Evolutionary conservation across 2,329 filamentous ascomycete genomes (phyloP).

Genomic region (Stachybotrys elegans): DNA sequence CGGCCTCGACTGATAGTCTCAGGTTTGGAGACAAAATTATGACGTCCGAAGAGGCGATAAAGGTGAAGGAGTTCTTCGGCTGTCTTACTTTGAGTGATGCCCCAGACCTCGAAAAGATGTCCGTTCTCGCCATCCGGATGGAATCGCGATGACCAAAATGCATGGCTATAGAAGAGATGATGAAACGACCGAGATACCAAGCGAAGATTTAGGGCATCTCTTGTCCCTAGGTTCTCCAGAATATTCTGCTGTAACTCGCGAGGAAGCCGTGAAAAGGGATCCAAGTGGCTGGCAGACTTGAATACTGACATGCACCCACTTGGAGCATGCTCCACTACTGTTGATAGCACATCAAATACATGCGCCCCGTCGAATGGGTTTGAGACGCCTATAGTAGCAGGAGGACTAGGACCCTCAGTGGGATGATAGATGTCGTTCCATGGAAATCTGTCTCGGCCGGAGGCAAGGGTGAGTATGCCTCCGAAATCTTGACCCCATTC

Average conservation of each 20-base stretch:
- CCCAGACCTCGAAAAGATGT: not conserved
- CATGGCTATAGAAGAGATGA: not conserved
- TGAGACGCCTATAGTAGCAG: not conserved
- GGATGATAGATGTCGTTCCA: not conserved
- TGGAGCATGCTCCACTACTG: not conserved
- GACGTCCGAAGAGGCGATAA: not conserved
- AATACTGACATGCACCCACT: not conserved
- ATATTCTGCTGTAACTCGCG: not conserved
- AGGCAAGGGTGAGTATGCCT: not conserved
- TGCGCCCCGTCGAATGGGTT: not conserved
- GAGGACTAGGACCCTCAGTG: not conserved
- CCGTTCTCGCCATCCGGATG: not conserved
- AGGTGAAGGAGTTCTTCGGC: not conserved
- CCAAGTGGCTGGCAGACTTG: not conserved
- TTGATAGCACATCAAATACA: not conserved
- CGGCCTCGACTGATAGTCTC: not conserved
- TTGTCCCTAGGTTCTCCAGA: not conserved
- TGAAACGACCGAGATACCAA: not conserved
- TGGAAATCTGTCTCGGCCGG: not conserved
- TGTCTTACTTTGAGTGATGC: not conserved
- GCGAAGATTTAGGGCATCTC: not conserved
- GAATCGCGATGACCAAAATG: slow-evolving; percentile 1
- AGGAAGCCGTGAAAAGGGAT: not conserved
- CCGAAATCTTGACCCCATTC: not conserved
- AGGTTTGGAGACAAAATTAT: not conserved